phyloP scores from a whole-genome alignment of 352 stramenopile genomes.

The Phytopythium chamaehyphon region DNA sequence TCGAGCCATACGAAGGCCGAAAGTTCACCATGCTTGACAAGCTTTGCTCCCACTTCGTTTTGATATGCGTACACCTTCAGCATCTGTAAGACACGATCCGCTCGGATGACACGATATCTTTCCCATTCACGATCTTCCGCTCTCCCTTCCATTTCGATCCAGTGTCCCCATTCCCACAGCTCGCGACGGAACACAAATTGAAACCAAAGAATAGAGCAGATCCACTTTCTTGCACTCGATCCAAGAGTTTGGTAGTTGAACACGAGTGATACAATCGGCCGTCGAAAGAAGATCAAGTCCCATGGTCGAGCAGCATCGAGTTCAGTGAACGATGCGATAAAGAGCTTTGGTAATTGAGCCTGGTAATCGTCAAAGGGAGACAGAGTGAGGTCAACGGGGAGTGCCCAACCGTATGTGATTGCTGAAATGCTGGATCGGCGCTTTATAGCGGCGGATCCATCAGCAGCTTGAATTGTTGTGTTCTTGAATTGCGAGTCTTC shows the following conservation, averaged over 20 bases:
- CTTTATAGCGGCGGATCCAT: no score
- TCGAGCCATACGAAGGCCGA: background rate
- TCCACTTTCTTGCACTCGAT: background rate
- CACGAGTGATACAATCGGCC: background rate
- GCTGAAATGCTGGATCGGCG: no score
- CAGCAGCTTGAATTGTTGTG: no score
- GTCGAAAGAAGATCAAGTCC: background rate
- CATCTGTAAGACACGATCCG: background rate
- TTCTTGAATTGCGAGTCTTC: no score
- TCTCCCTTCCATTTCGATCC: conserved; percentile 1
- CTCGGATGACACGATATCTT: background rate
- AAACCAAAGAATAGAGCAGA: background rate
- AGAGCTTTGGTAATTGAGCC: background rate
- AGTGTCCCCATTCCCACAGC: conserved; percentile 4
- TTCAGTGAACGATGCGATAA: background rate
- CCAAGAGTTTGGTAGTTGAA: background rate
- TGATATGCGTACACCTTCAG: background rate
- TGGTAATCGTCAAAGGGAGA: background rate
- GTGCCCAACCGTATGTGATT: no score
- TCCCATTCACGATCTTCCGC: background rate
- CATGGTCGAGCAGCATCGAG: background rate
- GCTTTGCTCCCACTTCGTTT: background rate
- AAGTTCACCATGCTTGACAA: background rate
- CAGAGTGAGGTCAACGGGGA: no score
- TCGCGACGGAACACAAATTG: conserved; percentile 1